Percentiles rank a stretch among this genome's conserved stretches.
Evolutionary conservation across 306 rosid species (phyloP).

Genomic region (Alnus glutinosa): DNA sequence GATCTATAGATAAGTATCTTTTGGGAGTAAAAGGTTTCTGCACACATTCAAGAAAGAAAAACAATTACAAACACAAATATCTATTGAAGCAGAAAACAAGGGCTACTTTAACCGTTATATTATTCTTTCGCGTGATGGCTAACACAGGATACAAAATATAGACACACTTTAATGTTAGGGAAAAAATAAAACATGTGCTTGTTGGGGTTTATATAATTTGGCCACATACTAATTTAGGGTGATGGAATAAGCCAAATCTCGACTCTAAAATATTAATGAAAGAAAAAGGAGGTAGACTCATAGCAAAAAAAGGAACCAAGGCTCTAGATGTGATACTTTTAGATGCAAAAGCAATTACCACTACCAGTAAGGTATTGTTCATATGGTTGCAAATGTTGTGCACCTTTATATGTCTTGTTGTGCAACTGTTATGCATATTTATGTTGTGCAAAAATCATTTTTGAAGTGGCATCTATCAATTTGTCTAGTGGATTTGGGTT

Average conservation of each 20-base stretch:
- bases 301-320: neutral
- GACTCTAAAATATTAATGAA: neutral
- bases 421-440: no score
- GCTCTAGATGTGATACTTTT: neutral
- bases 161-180: no score
- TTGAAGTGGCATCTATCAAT: no score
- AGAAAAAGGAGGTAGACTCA: neutral
- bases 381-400: neutral
- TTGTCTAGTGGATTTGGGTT: no score
- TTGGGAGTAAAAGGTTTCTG: constrained; percentile 87
- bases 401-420: no score
- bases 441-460: no score
- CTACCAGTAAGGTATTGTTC: neutral
- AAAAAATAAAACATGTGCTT: neutral
- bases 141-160: no score
- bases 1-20: constrained; percentile 92
- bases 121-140: no score
- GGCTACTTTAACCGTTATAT: neutral
- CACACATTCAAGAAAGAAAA: constrained; percentile 26
- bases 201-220: neutral
- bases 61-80: constrained; percentile 5
- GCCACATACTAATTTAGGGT: neutral
- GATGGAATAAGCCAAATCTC: neutral
- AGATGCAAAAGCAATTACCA: neutral
- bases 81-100: constrained; percentile 7